Conservation (phyloP, 148 eudicot genomes). For the Heliamphora exappendiculata region DNA sequence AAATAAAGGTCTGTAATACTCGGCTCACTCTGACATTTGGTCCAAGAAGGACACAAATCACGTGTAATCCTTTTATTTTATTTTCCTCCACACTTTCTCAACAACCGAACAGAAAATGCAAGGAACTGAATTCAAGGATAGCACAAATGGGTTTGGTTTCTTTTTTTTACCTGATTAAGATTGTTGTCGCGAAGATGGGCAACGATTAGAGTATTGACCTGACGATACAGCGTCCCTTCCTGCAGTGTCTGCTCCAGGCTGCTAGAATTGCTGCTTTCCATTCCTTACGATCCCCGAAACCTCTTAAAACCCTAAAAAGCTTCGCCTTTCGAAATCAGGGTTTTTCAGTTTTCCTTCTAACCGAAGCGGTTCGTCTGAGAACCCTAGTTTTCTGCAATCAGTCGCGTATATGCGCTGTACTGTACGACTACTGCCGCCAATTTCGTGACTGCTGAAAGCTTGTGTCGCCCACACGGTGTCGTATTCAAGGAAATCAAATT, state of each 20-base stretch:
- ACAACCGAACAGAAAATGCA: conserved; percentile 2
- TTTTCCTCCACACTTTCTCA: background rate
- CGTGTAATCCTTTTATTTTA: background rate
- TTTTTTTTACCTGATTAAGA: conserved; percentile 49
- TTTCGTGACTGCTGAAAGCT: background rate
- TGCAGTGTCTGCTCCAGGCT: conserved; percentile 56
- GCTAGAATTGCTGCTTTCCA: conserved; percentile 29
- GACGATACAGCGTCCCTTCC: conserved; percentile 66
- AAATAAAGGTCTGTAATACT: background rate
- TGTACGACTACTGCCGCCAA: background rate
- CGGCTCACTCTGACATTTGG: background rate
- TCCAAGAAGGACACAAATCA: background rate
- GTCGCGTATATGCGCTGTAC: background rate
- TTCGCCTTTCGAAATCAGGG: background rate
- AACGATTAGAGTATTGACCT: conserved; percentile 57
- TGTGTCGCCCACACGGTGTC: too few relatives aligned
- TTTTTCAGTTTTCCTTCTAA: background rate
- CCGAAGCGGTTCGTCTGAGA: background rate
- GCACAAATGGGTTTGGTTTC: background rate
- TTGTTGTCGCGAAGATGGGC: conserved; percentile 80
- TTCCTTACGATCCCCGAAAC: background rate
- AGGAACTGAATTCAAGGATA: background rate
- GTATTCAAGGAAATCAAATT: too few relatives aligned
- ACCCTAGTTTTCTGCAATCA: background rate
- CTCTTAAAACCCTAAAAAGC: background rate